A percentile compares a stretch with the other conserved stretches of the same genome.
Conservation (phyloP, 345 rosid genomes). For the Eucalyptus tenuipes region DNA sequence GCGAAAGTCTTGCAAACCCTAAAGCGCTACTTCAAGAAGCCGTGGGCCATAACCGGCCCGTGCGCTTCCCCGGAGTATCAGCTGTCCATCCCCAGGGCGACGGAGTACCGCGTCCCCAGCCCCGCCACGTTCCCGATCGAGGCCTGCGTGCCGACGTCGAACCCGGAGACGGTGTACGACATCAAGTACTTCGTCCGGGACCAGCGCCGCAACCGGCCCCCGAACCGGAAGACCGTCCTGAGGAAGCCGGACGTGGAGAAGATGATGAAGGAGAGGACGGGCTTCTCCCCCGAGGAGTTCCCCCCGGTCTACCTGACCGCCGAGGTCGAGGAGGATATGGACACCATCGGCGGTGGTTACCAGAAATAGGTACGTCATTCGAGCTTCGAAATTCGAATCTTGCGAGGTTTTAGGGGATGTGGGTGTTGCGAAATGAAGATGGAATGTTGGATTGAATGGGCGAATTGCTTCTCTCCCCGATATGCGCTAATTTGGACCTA, state of each 20-base stretch:
- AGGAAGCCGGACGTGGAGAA: constrained; percentile 64
- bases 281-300: constrained; percentile 52
- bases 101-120: constrained; percentile 63
- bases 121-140: constrained; percentile 52
- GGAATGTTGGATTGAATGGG: not conserved
- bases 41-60: constrained; percentile 95
- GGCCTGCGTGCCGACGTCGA: constrained; percentile 59
- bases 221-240: constrained; percentile 52
- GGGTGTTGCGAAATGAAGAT: not conserved
- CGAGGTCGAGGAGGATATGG: constrained; percentile 52
- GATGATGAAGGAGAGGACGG: constrained; percentile 68
- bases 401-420: not conserved
- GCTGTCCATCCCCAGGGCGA: constrained; percentile 37
- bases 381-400: not conserved
- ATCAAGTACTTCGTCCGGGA: constrained; percentile 71
- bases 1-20: constrained; percentile 68
- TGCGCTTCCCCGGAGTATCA: constrained; percentile 81
- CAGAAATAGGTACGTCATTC: constrained; percentile 24
- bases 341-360: constrained; percentile 59
- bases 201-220: constrained; percentile 87
- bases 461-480: not conserved
- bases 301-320: constrained; percentile 71
- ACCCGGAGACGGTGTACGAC: constrained; percentile 83
- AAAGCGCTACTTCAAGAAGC: constrained; percentile 66
- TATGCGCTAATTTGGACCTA: not conserved